Conservation (phyloP, 1,284 basidiomycete genomes). For the Pyrrhoderma noxium region DNA sequence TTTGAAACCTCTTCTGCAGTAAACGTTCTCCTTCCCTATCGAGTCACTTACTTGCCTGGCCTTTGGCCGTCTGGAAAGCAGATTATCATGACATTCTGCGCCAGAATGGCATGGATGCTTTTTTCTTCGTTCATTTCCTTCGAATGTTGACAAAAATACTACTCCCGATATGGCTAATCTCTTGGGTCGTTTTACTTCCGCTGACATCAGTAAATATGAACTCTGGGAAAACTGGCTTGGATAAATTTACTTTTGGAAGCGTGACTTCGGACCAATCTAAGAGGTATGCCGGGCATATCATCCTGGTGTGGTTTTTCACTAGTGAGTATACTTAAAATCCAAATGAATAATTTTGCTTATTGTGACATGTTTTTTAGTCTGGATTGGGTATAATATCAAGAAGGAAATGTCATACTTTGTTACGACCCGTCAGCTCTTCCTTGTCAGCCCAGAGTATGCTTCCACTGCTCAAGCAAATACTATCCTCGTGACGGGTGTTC, state of each 20-base stretch:
- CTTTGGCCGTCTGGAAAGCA: constrained; percentile 55
- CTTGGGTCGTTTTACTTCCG: constrained; percentile 67
- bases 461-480: constrained; percentile 79
- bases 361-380: constrained; percentile 40
- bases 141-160: constrained; percentile 77
- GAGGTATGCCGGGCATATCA: constrained; percentile 74
- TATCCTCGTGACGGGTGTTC: constrained; percentile 86
- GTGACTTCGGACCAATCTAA: constrained; percentile 41
- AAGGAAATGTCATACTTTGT: constrained; percentile 79
- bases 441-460: constrained; percentile 70
- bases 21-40: constrained; percentile 45
- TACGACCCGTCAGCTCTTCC: constrained; percentile 75
- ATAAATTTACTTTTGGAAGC: constrained; percentile 79
- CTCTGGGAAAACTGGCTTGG: constrained; percentile 51
- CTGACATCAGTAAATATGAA: constrained; percentile 51
- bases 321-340: too few relatives aligned
- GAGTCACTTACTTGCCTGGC: constrained; percentile 25
- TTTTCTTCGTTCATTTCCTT: constrained; percentile 88
- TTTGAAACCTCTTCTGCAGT: constrained; percentile 28
- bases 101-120: constrained; percentile 88
- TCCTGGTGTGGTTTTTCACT: constrained; percentile 71
- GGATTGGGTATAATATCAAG: constrained; percentile 80
- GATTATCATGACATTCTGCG: constrained; percentile 51
- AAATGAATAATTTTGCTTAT: too few relatives aligned
- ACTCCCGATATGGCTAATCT: constrained; percentile 74